Evolutionary conservation across 2,329 filamentous ascomycete species (phyloP), one percentile per base, ranked within the genome.

Genomic region (Neospermospora avenae): DNA sequence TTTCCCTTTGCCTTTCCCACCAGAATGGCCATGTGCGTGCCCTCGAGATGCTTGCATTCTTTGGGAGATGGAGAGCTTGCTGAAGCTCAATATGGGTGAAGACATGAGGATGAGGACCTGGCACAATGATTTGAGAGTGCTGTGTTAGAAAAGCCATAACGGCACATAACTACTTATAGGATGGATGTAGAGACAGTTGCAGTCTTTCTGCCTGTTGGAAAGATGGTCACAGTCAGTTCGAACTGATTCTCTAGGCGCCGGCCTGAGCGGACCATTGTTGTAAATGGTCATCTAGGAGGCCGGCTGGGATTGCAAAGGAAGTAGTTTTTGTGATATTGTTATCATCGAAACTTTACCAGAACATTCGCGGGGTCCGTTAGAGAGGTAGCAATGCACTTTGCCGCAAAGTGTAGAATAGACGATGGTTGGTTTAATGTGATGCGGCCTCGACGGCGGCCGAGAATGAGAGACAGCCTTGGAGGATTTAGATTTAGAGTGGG

Each of bases 41-140:
- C 46, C 56, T 46, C 64, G 61, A 56, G 66, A 60, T 34, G 65
- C 55, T 46, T 71, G 63, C 70, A 72, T 72, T 45, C 48, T 65
- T 59, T 63, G 60, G 13, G 63, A 55, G 46, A 72, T 63, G 11
- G 69, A 67, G 54, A 71, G 69, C 62, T 70, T 68, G 63, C 64
- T 65, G 60, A 71, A 72, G 60, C 64, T 63, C 14, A 67, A 63
- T 54, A 65, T 61, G 57, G 70, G 68, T 41, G 65, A 59, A 66
- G 69, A 71, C 70, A 72, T 72, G 64, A 63, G 65, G 61, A 60
- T 65, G 31, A 14, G 31, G 24, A 53, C 11, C 10, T 46, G 13
- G 46, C 45, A 31, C 16, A 41, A 60, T 49, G 48, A 31, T 35
- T 4, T 4, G 48, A 37, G 35, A 44, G 44, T 49, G 57, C 35